phyloP scores from a whole-genome alignment of 2,329 filamentous ascomycete genomes.

The Samsoniella hepiali region DNA sequence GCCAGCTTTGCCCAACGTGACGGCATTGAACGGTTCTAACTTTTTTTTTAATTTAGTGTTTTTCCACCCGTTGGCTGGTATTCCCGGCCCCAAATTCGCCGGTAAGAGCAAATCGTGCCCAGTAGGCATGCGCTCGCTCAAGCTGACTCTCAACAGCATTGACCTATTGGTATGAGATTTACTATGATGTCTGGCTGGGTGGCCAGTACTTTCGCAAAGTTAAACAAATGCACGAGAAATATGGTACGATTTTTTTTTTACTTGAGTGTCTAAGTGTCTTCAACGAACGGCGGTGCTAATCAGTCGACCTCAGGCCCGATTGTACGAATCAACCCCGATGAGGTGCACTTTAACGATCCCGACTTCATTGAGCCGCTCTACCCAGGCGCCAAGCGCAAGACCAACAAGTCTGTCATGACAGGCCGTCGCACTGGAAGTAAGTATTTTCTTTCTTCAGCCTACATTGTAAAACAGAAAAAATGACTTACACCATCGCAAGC shows the following conservation, averaged over 20 bases:
- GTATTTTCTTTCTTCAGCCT: no score
- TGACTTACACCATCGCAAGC: background rate
- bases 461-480: no score
- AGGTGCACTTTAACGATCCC: constrained; percentile 13
- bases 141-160: background rate
- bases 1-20: background rate
- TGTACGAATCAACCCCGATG: constrained; percentile 9
- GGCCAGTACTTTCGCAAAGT: constrained; percentile 12
- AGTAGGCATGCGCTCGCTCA: no score
- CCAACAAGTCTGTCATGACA: constrained; percentile 11
- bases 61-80: constrained; percentile 5
- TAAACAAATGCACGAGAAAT: constrained; percentile 8
- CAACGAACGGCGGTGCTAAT: no score
- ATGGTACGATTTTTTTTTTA: background rate
- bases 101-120: background rate
- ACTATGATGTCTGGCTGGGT: constrained; percentile 6
- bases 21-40: background rate
- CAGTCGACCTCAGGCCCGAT: background rate
- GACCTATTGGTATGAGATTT: constrained; percentile 9
- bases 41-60: background rate
- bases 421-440: constrained; percentile 7
- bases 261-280: no score
- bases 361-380: constrained; percentile 13
- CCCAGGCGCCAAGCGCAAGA: constrained; percentile 12
- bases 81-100: background rate